Evolutionary conservation across 192 early-diverging fungal species (phyloP), one percentile per base, ranked within the genome.

Genomic region (Thamnidium elegans): DNA sequence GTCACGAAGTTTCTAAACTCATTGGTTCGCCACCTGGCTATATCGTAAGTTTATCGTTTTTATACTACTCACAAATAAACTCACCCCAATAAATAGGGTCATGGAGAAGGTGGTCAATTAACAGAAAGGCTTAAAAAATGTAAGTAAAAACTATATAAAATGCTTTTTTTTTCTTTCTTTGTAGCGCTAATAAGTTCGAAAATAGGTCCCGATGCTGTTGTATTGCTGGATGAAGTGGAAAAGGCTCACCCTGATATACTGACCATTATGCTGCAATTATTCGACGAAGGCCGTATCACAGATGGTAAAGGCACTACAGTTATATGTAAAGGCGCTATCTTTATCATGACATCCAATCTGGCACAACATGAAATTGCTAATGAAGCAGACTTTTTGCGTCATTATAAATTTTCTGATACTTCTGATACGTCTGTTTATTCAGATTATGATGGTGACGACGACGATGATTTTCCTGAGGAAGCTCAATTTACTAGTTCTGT

Each of bases 21-120:
- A 78, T 78, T 61, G 77, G 77, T 0, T 74, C 71, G 30, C 77
- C 77, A 23, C 77, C 77, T 36, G 77, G 77, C n/a, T 78, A 78
- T 65, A 73, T 78, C 15, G 69, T 71, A 71, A 54, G 63, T 54
- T n/a, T 31, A 5, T 6, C n/a, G 8, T 1, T 3, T 19, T 7
- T 30, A 14, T 53, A 36, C 19, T 47, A 15, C 17, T 21, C 26
- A 19, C 17, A 1, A 3, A 48, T 48, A 14, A 4, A 48, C 13
- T 19, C 13, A 48, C 0, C 36, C 14, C 11, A 26, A 48, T 19
- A 7, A 39, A 39, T 20, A 71, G 71, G 77, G 77, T 1, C 76
- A 66, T 63, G 77, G 76, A 44, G 77, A 78, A 67, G 77, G 77
- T 4, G 77, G 77, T 7, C 77, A 78, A 55, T 52, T 78, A 52